Evolutionary conservation across 2,329 filamentous ascomycete species (phyloP).

Genomic region (Zopfia rhizophila): DNA sequence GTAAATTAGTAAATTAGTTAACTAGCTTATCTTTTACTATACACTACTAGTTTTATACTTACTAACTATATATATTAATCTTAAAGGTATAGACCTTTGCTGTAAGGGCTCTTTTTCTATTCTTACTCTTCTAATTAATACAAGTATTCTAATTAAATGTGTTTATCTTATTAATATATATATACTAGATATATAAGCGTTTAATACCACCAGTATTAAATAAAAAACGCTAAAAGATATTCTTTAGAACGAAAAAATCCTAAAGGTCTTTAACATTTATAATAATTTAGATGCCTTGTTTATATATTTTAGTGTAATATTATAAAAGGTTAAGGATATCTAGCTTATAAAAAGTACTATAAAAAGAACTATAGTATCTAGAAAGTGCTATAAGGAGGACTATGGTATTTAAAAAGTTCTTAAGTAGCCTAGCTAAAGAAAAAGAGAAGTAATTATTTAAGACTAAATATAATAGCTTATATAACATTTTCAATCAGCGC

Average conservation of each 20-base stretch:
- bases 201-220: constrained; percentile 22
- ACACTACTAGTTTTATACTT: too few relatives aligned
- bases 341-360: constrained; percentile 14
- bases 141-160: constrained; percentile 1
- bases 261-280: constrained; percentile 14
- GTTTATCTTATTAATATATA: constrained; percentile 36
- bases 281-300: constrained; percentile 13
- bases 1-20: too few relatives aligned
- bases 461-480: constrained; percentile 26
- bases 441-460: constrained; percentile 25
- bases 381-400: too few relatives aligned
- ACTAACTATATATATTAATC: too few relatives aligned
- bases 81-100: constrained; percentile 31
- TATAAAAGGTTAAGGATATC: constrained; percentile 7
- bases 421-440: constrained; percentile 10
- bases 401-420: too few relatives aligned
- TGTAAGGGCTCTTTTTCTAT: constrained; percentile 30
- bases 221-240: constrained; percentile 32
- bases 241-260: constrained; percentile 29
- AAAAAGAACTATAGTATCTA: neutral
- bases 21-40: too few relatives aligned
- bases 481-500: constrained; percentile 32
- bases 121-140: too few relatives aligned
- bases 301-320: constrained; percentile 3
- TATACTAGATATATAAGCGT: constrained; percentile 27